Evolutionary conservation across 345 rosid genomes (phyloP).

Genomic region (Aegle marmelos): DNA sequence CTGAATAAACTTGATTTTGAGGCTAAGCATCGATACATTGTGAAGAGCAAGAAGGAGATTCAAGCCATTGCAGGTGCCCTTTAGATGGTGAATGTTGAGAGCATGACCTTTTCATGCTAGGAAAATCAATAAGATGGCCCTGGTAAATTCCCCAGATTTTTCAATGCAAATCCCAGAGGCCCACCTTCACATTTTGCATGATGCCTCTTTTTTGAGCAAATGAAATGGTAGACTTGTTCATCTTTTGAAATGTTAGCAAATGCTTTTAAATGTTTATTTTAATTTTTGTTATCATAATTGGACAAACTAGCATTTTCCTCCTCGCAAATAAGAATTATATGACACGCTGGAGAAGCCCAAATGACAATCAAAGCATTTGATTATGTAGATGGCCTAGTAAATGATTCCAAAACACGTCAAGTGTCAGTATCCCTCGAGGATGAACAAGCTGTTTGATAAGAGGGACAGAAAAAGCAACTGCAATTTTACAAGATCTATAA

Average conservation of each 20-base stretch:
- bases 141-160: background rate
- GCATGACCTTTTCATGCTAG: too few relatives aligned
- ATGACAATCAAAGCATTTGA: background rate
- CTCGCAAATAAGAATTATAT: background rate
- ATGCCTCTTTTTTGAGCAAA: too few relatives aligned
- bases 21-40: conserved; percentile 32
- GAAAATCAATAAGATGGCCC: background rate
- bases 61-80: conserved; percentile 25
- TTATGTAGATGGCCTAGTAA: too few relatives aligned
- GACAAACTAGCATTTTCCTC: background rate
- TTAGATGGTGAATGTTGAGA: background rate
- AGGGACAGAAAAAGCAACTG: background rate
- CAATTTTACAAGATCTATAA: background rate
- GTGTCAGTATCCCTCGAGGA: background rate
- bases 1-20: conserved; percentile 41
- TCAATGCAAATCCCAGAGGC: background rate
- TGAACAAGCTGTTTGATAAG: background rate
- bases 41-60: conserved; percentile 49
- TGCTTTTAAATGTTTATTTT: background rate
- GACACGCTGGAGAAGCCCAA: background rate
- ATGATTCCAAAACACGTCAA: too few relatives aligned
- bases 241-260: too few relatives aligned
- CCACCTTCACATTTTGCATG: too few relatives aligned
- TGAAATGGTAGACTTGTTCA: too few relatives aligned
- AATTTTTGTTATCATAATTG: background rate